phyloP scores from a whole-genome alignment of 2,329 filamentous ascomycete genomes.

The Diplodia intermedia region DNA sequence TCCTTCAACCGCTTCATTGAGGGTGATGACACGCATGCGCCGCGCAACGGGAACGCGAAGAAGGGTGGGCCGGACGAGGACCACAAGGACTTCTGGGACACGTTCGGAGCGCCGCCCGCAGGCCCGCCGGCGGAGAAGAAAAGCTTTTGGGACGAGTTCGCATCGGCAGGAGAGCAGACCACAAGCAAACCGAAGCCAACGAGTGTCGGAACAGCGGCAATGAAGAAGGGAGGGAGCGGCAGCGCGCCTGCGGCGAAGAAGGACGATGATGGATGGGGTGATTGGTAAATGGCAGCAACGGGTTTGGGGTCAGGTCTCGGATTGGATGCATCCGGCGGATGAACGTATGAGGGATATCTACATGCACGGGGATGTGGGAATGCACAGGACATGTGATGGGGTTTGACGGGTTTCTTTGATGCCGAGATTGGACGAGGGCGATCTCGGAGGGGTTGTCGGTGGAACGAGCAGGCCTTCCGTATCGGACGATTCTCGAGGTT shows the following conservation, averaged over 20 bases:
- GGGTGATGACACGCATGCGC: constrained; percentile 57
- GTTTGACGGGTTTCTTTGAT: constrained; percentile 11
- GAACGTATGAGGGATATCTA: background rate
- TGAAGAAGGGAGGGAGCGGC: constrained; percentile 58
- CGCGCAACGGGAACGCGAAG: constrained; percentile 31
- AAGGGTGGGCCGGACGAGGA: constrained; percentile 40
- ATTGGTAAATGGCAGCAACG: constrained; percentile 50
- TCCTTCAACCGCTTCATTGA: constrained; percentile 89
- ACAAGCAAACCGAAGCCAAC: constrained; percentile 51
- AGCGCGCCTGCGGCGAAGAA: constrained; percentile 48
- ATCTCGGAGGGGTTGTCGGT: constrained; percentile 2
- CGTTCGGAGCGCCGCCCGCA: constrained; percentile 73
- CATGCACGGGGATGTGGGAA: background rate
- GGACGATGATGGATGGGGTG: constrained; percentile 65
- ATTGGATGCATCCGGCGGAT: constrained; percentile 22
- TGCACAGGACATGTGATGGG: background rate
- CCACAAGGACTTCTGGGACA: constrained; percentile 90
- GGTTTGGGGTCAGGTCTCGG: constrained; percentile 17
- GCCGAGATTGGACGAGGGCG: background rate
- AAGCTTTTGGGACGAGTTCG: constrained; percentile 60
- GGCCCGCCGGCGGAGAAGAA: constrained; percentile 60
- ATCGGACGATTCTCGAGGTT: background rate
- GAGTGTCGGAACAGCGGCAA: constrained; percentile 68
- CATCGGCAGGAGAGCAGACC: constrained; percentile 41
- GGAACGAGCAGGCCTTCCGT: constrained; percentile 5